These are phyloP conservation scores for Naganishia sp. DNA, from an alignment of 1,284 basidiomycete species.

Conservation along the genomic window DNA sequence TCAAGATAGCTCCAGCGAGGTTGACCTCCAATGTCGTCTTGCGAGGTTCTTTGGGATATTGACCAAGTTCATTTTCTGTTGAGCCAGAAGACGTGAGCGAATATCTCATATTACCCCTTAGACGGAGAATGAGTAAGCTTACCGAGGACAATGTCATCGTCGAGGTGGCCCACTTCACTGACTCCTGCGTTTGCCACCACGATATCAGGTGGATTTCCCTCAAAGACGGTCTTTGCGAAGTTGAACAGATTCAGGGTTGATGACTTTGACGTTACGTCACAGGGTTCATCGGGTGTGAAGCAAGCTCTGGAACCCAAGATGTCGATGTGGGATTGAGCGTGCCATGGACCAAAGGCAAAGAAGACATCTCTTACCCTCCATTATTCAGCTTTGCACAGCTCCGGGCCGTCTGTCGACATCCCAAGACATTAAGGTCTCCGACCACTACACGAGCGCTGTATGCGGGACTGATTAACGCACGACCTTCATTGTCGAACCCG, in stretches of 20 bases:
- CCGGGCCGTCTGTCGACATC: conserved; percentile 25
- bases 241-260: conserved; percentile 33
- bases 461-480: not conserved
- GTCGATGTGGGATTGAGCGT: not conserved
- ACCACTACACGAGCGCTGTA: conserved; percentile 36
- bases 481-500: not conserved
- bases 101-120: not conserved
- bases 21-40: conserved; percentile 36
- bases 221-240: conserved; percentile 30
- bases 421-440: conserved; percentile 35
- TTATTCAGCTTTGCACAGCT: not conserved
- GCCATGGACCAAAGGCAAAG: not conserved
- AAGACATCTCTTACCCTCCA: not conserved
- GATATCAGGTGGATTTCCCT: conserved; percentile 35
- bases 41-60: conserved; percentile 17
- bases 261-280: conserved; percentile 35
- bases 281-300: conserved; percentile 24
- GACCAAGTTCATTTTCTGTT: conserved; percentile 19
- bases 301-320: not conserved
- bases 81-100: not conserved
- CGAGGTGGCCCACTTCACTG: conserved; percentile 32
- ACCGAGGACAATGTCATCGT: conserved; percentile 36
- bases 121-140: not conserved
- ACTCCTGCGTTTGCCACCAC: conserved; percentile 41
- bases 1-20: conserved; percentile 35